Conservation (phyloP, 202 grass and related monocot genomes). For the Zizania palustris region DNA sequence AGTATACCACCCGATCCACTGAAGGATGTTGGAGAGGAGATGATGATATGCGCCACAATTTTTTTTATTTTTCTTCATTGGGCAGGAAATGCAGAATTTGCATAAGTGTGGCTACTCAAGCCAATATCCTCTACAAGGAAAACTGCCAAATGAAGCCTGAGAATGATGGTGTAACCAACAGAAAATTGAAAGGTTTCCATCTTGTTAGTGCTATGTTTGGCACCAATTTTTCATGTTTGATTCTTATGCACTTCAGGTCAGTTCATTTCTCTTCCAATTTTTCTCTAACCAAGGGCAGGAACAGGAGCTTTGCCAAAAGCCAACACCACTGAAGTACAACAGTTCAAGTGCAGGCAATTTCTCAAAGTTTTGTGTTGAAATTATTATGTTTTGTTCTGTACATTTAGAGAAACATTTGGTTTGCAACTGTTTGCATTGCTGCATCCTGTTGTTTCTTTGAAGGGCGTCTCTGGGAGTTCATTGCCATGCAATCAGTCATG, state of each 20-base stretch:
- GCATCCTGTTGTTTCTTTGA: constrained; percentile 3
- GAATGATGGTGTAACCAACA: constrained; percentile 15
- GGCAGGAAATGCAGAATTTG: constrained; percentile 27
- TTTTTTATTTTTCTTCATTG: constrained; percentile 3
- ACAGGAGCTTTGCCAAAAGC: neutral
- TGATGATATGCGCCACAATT: neutral
- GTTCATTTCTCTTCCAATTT: neutral
- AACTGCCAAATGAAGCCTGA: constrained; percentile 31
- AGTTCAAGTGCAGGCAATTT: neutral
- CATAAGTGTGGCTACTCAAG: constrained; percentile 31
- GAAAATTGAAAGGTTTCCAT: constrained; percentile 11
- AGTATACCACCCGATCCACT: neutral
- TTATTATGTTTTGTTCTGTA: neutral
- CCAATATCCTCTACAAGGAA: constrained; percentile 29
- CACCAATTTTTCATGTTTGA: constrained; percentile 14
- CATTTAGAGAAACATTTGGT: constrained; percentile 1
- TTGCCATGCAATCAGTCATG: constrained; percentile 39
- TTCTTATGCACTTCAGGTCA: constrained; percentile 13
- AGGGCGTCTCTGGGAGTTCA: neutral
- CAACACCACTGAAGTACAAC: neutral
- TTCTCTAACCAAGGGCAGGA: neutral
- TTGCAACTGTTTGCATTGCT: constrained; percentile 12
- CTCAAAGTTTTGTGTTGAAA: neutral
- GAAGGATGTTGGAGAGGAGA: constrained; percentile 18
- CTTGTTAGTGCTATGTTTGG: constrained; percentile 24